Percentiles rank a stretch among this genome's conserved stretches.
phyloP scores from a whole-genome alignment of 1,284 basidiomycete genomes.

The Acaromyces ingoldii region DNA sequence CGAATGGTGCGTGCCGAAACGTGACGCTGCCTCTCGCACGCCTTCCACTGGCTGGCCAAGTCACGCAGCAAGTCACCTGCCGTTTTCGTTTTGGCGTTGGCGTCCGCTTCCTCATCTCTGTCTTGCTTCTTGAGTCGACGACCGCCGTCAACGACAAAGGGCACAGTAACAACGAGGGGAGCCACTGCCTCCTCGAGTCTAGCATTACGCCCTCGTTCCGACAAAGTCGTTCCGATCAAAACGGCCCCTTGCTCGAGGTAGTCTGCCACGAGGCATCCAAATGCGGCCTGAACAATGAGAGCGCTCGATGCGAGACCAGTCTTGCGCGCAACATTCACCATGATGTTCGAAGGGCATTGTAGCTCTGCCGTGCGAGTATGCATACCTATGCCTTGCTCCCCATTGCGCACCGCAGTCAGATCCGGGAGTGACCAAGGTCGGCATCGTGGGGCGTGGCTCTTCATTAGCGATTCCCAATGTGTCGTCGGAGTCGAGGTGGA shows the following conservation, averaged over 20 bases:
- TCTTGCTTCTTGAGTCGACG: not conserved
- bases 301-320: not conserved
- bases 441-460: too few species aligned
- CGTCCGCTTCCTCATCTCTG: not conserved
- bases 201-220: not conserved
- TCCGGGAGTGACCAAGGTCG: too few species aligned
- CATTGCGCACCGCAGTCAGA: too few species aligned
- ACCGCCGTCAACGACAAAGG: constrained; percentile 2
- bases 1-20: not conserved
- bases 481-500: too few species aligned
- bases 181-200: not conserved
- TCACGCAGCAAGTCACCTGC: not conserved
- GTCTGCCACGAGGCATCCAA: constrained; percentile 3
- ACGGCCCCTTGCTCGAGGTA: constrained; percentile 7
- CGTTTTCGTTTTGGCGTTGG: not conserved
- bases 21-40: not conserved
- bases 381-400: too few species aligned
- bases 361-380: too few species aligned
- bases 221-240: constrained; percentile 3
- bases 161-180: constrained; percentile 1
- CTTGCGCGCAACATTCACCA: not conserved
- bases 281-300: constrained; percentile 5
- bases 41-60: constrained; percentile 5
- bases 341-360: too few species aligned
- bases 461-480: too few species aligned